These are phyloP conservation scores for Boletus speciosus DNA, from an alignment of 768 basidiomycete genomes.

Conservation along the genomic window DNA sequence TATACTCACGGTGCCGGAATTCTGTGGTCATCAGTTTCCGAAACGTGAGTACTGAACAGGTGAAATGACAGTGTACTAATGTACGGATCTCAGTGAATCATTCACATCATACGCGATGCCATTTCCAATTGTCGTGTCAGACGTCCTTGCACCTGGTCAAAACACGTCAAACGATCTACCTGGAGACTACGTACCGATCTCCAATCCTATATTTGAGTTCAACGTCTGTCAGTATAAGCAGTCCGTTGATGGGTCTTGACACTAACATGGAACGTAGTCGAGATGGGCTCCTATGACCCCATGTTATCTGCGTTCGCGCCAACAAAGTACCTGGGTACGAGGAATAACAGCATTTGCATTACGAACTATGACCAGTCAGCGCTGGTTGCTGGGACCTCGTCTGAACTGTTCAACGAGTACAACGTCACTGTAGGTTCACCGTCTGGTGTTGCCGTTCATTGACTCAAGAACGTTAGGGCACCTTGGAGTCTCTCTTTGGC, in stretches of 20 bases:
- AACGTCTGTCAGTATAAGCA: slow-evolving; percentile 28
- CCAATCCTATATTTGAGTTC: slow-evolving; percentile 35
- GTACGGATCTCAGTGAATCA: slow-evolving; percentile 19
- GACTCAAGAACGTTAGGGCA: slow-evolving; percentile 6
- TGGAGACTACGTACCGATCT: slow-evolving; percentile 28
- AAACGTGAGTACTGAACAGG: slow-evolving; percentile 27
- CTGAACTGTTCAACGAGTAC: slow-evolving; percentile 31
- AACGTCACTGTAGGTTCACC: slow-evolving; percentile 26
- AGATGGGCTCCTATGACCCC: slow-evolving; percentile 42
- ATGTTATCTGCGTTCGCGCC: slow-evolving; percentile 44
- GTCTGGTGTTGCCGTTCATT: not conserved
- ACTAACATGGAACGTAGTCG: slow-evolving; percentile 25
- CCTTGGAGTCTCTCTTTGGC: slow-evolving; percentile 9
- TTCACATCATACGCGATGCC: slow-evolving; percentile 36
- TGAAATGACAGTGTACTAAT: not conserved
- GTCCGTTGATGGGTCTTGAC: not conserved
- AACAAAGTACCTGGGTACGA: slow-evolving; percentile 43
- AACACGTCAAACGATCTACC: slow-evolving; percentile 20
- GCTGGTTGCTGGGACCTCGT: slow-evolving; percentile 40
- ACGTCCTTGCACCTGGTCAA: slow-evolving; percentile 24
- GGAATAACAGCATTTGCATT: slow-evolving; percentile 30
- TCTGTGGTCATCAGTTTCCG: slow-evolving; percentile 32
- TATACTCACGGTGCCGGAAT: slow-evolving; percentile 34
- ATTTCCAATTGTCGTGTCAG: slow-evolving; percentile 37
- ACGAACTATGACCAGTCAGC: slow-evolving; percentile 36